Evolutionary conservation across 305 asterid species (phyloP).

Genomic region (Fraxinus nigra): DNA sequence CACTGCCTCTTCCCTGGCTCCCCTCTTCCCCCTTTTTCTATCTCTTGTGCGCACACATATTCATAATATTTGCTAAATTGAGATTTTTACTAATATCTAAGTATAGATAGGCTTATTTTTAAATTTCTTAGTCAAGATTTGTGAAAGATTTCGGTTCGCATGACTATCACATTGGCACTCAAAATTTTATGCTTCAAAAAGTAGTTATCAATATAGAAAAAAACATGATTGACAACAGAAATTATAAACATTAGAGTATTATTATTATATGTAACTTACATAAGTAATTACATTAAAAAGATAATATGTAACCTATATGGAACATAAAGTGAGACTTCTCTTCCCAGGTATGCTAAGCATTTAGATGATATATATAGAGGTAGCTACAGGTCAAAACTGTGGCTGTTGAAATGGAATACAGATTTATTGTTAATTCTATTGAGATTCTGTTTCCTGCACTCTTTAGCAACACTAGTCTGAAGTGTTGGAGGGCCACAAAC

Average conservation of each 20-base stretch:
- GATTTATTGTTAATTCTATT: conserved; percentile 39
- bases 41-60: background rate
- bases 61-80: background rate
- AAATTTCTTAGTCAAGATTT: background rate
- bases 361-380: background rate
- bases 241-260: background rate
- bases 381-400: conserved; percentile 74
- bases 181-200: background rate
- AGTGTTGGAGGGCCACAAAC: conserved; percentile 79
- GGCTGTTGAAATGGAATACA: conserved; percentile 82
- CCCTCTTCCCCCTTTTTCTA: conserved; percentile 3
- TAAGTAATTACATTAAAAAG: background rate
- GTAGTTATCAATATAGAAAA: background rate
- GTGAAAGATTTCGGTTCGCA: background rate
- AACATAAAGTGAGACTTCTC: background rate
- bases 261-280: background rate
- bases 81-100: background rate
- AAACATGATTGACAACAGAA: background rate
- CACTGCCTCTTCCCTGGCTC: conserved; percentile 63
- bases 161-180: background rate
- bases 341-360: background rate
- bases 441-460: conserved; percentile 60
- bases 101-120: background rate
- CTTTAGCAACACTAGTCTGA: conserved; percentile 65
- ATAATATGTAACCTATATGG: background rate